Evolutionary conservation across 208 protist species (phyloP), one percentile per base, ranked within the genome.

Genomic region (Wallacemonas sp.): DNA sequence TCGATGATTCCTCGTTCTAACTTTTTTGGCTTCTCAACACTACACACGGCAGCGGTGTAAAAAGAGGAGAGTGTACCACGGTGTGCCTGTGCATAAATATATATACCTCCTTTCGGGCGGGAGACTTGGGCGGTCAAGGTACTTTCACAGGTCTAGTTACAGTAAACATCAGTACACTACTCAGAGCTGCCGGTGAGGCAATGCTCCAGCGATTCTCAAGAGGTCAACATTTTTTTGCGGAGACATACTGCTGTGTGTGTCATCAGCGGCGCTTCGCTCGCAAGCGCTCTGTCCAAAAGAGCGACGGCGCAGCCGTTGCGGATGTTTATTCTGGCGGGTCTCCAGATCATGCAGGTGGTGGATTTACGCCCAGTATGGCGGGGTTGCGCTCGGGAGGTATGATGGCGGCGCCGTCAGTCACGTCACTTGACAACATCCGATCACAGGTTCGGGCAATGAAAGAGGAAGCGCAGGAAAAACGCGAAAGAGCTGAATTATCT

Each of bases 361-460:
- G 32, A 29, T 44, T 36, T 15, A 0, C 0, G 6, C 38, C 21
- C 8, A 37, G 54, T 21, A 42, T 70, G 42, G 45, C 59, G 22
- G 54, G 63, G 32, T 34, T 77, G 50, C 50, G 66, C 15, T 55
- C 63, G 34, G 57, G 48, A 26, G 69, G 62, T 10, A 73, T 86
- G 67, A 63, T 70, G 55, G 73, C 76, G 59, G 76, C 85, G n/a
- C 85, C 85, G 36, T 45, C 68, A 0, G 78, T 72, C 0, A 82
- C 72, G 21, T 85, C 80, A 9, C 71, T 90, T 12, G 81, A 93
- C 59, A 71, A 68, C n/a, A 88, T 90, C 46, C 76, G 79, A 13
- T n/a, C 66, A 21, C 63, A 93, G 50, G 62, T 90, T 21, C 42
- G 45, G 0, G 45, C 57, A 9, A 74, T 87, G 67, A 39, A 39